Evolutionary conservation across 768 basidiomycete genomes (phyloP).

Genomic region (Amanita phalloides): DNA sequence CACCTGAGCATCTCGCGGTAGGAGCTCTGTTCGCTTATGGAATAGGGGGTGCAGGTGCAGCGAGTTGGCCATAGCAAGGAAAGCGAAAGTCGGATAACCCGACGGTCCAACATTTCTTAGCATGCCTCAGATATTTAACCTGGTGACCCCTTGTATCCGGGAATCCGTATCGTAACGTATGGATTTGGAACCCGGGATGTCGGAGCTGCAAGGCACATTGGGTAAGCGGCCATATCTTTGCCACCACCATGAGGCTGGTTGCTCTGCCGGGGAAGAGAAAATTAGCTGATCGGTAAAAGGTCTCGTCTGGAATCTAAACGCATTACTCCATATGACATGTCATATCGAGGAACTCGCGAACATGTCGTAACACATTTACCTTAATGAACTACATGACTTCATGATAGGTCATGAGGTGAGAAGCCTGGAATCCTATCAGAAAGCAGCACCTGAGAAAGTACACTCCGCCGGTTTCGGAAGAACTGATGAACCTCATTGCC

Average conservation of each 20-base stretch:
- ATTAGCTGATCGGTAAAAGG: constrained; percentile 14
- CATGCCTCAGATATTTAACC: not conserved
- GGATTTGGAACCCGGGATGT: constrained; percentile 9
- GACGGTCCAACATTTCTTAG: not conserved
- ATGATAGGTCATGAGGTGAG: constrained; percentile 1
- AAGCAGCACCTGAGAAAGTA: constrained; percentile 1
- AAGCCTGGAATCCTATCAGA: not conserved
- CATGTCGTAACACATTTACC: constrained; percentile 13
- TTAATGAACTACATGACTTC: constrained; percentile 3
- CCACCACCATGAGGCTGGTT: constrained; percentile 12
- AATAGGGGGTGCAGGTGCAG: constrained; percentile 38
- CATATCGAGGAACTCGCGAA: constrained; percentile 9
- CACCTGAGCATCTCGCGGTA: constrained; percentile 34
- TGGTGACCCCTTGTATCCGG: not conserved
- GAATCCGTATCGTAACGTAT: constrained; percentile 9
- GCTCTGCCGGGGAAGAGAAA: constrained; percentile 16
- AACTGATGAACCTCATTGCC: not conserved
- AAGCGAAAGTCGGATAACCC: not conserved
- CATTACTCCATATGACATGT: constrained; percentile 5
- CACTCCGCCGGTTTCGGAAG: constrained; percentile 12
- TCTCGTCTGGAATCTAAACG: not conserved
- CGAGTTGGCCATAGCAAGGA: constrained; percentile 21
- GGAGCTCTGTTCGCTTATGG: constrained; percentile 28
- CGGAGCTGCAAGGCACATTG: not conserved
- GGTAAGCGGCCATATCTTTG: not conserved